Base-by-base conservation (phyloP, 129 eudicot species). In the Flaveria ramosissima region DNA sequence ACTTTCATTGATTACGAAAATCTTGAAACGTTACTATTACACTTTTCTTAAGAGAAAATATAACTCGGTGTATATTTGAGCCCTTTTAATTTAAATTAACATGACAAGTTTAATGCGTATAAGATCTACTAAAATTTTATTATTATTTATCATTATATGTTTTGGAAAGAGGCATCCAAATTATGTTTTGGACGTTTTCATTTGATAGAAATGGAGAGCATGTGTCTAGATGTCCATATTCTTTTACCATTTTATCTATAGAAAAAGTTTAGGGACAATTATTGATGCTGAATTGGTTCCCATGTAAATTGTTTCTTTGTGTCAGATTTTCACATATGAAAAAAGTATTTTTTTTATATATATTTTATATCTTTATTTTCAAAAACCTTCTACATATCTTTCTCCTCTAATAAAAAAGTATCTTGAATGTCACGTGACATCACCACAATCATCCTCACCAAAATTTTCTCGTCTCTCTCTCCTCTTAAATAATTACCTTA, bases 111-210 rank as follows among this genome's bases (percentile, higher is more conserved):
- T 36, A 36, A 36, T 36, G 11, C 11, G 48, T 12, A 10, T 45
- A 45, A 45, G 27, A 60, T 60, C 39, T 60, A 24, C 66, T 3
- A 24, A 60, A 9, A 10, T 21, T 9, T 60, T 19, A 9, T 20
- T 51, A 16, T 17, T 53, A 53, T 53, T 57, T 21, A 17, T 66
- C 41, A n/a, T 39, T 42, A 66, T 32, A 39, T 67, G 23, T 17
- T 67, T 67, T 39, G 16, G 48, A 7, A 4, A 8, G 68, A 56
- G 36, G 16, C 56, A 42, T 62, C 26, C 71, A 62, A 74, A 74
- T 61, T 60, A 45, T 24, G 59, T 74, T 68, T 68, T 60, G 81
- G 70, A 77, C 60, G 45, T 77, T 77, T 77, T 75, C 69, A 56
- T 53, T 65, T 41, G 75, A 77, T 41, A 10, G 30, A 77, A 68